These are phyloP conservation scores for Aspergillus carlsbadensis DNA, from an alignment of 495 filamentous ascomycete species.

Conservation along the genomic window DNA sequence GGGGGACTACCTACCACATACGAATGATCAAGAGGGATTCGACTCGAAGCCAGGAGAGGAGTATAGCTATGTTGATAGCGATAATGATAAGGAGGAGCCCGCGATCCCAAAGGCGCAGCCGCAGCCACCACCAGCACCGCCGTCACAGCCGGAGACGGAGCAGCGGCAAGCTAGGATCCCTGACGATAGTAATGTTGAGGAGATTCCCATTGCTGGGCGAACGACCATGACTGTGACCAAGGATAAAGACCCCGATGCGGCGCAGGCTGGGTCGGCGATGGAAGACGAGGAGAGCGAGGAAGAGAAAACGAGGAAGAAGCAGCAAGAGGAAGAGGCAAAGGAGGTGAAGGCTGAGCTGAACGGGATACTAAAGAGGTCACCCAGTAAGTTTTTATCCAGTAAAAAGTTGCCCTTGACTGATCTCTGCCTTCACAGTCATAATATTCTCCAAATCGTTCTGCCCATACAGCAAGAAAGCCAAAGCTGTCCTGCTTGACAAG, in stretches of 20 bases:
- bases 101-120: constrained; percentile 24
- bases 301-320: constrained; percentile 14
- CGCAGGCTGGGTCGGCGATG: neutral
- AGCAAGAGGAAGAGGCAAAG: constrained; percentile 27
- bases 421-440: constrained; percentile 64
- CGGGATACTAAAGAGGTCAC: constrained; percentile 73
- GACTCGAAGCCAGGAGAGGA: constrained; percentile 34
- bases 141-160: neutral
- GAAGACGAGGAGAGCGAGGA: constrained; percentile 7
- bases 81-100: constrained; percentile 49
- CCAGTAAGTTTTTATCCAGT: constrained; percentile 58
- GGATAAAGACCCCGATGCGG: constrained; percentile 36
- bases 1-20: constrained; percentile 33
- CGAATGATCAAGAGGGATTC: constrained; percentile 35
- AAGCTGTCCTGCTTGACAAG: constrained; percentile 73
- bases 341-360: constrained; percentile 61
- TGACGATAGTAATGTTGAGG: constrained; percentile 33
- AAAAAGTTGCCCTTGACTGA: too few relatives aligned
- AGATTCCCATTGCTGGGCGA: constrained; percentile 63
- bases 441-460: constrained; percentile 97
- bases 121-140: neutral
- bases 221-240: constrained; percentile 58
- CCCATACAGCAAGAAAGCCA: constrained; percentile 78
- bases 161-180: neutral
- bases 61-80: constrained; percentile 30